Conservation (phyloP, 192 early-diverging fungal species). For the Mortierella hygrophila region DNA sequence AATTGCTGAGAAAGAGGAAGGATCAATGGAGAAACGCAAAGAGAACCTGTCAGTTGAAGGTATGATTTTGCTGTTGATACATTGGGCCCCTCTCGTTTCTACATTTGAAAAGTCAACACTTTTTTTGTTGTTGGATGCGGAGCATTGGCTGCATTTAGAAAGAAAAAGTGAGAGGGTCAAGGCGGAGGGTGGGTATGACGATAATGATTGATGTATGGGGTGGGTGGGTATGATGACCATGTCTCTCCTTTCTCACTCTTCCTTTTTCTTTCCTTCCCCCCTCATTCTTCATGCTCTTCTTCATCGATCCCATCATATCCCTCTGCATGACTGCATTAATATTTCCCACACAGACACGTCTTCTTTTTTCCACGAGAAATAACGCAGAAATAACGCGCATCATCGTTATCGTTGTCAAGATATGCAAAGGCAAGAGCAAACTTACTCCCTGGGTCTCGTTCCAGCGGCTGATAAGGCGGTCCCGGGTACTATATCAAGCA, state of each 20-base stretch:
- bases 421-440: neutral
- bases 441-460: conserved; percentile 90
- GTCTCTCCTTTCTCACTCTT: neutral
- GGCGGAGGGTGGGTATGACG: neutral
- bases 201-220: neutral
- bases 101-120: neutral
- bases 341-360: neutral
- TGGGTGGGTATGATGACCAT: neutral
- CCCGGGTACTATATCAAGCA: conserved; percentile 76
- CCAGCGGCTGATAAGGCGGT: conserved; percentile 94
- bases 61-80: neutral
- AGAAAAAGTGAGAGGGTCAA: neutral
- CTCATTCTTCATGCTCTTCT: neutral
- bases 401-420: neutral
- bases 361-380: neutral
- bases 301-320: no score
- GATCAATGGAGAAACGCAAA: neutral
- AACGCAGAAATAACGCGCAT: neutral
- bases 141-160: neutral
- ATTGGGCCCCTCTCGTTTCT: neutral
- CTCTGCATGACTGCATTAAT: neutral
- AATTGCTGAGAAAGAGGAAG: conserved; percentile 58
- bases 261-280: neutral
- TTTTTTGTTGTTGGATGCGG: no score
- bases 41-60: neutral